phyloP scores from a whole-genome alignment of 169 alveolate species.

The Plasmodium fragile region DNA sequence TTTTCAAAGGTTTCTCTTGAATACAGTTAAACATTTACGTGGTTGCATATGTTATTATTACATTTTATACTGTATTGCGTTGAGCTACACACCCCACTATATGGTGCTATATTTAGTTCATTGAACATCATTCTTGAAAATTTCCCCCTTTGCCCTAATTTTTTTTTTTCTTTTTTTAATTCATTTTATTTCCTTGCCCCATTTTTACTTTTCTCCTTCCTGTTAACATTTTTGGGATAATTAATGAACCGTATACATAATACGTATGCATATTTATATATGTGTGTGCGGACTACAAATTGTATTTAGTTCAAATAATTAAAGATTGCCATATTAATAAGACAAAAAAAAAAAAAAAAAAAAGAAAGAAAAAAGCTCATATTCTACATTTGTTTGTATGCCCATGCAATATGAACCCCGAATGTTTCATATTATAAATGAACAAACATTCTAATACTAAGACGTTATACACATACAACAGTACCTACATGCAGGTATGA shows the following conservation, averaged over 20 bases:
- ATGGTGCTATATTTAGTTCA: neutral
- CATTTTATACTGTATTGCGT: neutral
- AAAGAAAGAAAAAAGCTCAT: neutral
- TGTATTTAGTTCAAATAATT: slow-evolving; percentile 14
- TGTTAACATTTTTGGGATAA: neutral
- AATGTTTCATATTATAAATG: slow-evolving; percentile 10
- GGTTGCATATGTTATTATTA: neutral
- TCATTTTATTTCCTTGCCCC: neutral
- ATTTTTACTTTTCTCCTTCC: neutral
- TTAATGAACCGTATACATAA: slow-evolving; percentile 14
- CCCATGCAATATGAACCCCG: neutral
- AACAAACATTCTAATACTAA: neutral
- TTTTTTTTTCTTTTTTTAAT: neutral
- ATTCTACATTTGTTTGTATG: slow-evolving; percentile 22
- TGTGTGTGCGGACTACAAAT: neutral
- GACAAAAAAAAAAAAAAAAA: neutral
- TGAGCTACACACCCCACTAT: neutral
- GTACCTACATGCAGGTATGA: neutral
- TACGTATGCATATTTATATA: slow-evolving; percentile 18
- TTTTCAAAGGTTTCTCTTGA: neutral
- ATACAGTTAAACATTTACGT: neutral
- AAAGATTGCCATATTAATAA: slow-evolving; percentile 3
- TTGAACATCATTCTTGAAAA: neutral
- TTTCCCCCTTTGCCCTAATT: neutral
- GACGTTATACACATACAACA: neutral